Evolutionary conservation across 1,139 yeast genomes (phyloP).

Genomic region (Arxiozyma bovina): DNA sequence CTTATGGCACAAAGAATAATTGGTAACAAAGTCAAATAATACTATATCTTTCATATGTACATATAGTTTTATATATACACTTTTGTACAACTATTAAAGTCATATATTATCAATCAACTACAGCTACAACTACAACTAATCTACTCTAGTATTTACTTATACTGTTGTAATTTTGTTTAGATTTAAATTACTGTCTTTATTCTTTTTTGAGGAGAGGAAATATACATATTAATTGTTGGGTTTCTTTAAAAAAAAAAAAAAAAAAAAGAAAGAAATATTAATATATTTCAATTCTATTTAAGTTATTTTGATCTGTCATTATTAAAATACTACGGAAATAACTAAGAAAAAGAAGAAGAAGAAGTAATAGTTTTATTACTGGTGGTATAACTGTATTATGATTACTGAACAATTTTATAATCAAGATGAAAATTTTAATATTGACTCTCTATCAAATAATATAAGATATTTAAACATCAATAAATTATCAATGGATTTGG

Average conservation of each 20-base stretch:
- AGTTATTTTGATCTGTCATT: neutral
- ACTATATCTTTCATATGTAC: too few species aligned
- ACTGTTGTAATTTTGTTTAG: neutral
- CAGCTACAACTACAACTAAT: neutral
- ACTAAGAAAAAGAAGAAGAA: neutral
- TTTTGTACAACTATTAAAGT: too few species aligned
- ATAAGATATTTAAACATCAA: neutral
- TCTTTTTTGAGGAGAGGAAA: neutral
- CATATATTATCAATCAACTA: neutral
- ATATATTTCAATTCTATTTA: too few species aligned
- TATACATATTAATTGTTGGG: too few species aligned
- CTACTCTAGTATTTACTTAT: neutral
- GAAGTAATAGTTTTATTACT: too few species aligned
- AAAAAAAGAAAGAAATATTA: too few species aligned
- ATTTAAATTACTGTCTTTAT: too few species aligned
- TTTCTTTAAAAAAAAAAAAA: too few species aligned
- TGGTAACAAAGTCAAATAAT: too few species aligned
- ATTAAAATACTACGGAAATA: too few species aligned
- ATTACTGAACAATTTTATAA: neutral
- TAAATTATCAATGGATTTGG: neutral
- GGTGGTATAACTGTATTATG: neutral
- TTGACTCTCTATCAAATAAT: neutral
- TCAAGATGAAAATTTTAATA: neutral
- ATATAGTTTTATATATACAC: too few species aligned
- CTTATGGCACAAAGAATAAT: too few species aligned